Base-by-base conservation (phyloP, 1,284 basidiomycete genomes). In the Tremellales sp. region DNA sequence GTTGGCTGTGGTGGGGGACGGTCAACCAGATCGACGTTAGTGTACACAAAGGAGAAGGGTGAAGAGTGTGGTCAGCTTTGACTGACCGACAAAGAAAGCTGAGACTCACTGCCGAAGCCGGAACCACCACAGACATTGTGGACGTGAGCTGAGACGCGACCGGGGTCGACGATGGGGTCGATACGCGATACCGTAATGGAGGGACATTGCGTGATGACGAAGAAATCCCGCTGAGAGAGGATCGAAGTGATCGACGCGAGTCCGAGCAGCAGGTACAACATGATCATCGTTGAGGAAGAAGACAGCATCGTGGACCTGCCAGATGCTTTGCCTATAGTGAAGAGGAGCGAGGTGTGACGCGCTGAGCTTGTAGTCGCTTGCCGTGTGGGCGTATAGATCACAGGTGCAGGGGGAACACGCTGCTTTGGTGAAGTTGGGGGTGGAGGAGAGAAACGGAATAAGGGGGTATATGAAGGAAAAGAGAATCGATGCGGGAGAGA, bases 121-220 rank as follows among this genome's bases (percentile, higher is more conserved):
- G 62, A 65, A n/a, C 57, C 67, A 15, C 70, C 70, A 12, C 65
- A 41, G 35, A 72, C 63, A 40, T 67, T 65, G 53, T 78, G 76
- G 0, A 68, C 61, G 52, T 78, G 76, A 1, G 52, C 50, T 3
- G 67, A 64, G 21, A 72, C 49, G 4, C 17, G 52, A 19, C 65
- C 67, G 3, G 72, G 71, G 25, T 61, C 60, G 52, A 77, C 66
- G 54, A 77, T 75, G 1, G 76, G 72, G 51, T 78, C 76, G 43
- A 75, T 54, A 12, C 75, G 61, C 1, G 64, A 57, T 12, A 68
- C 53, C 22, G 62, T 61, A 42, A 76, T 49, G 0, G 62, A 52
- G 7, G 63, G 50, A 11, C 55, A 41, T n/a, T 60, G 37, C 23
- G 60, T 60, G 45, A 68, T 49, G 58, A 70, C 59, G 42, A 61